Evolutionary conservation across 2,329 filamentous ascomycete species (phyloP).

Genomic region (Atkinsonella hypoxylon): DNA sequence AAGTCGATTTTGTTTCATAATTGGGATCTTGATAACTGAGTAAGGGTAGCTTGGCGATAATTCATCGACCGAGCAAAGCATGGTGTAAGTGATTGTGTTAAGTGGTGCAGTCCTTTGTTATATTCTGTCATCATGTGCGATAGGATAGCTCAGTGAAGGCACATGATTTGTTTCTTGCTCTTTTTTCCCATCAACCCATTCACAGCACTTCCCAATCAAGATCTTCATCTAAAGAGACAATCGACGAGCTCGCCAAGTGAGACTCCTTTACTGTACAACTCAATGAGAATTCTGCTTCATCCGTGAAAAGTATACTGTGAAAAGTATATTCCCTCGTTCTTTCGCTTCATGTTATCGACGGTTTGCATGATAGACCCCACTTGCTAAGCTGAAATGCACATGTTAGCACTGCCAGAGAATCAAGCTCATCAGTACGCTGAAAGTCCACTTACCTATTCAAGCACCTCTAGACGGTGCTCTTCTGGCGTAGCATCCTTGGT

Average conservation of each 20-base stretch:
- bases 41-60: no score
- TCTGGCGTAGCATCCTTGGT: constrained; percentile 56
- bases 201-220: constrained; percentile 50
- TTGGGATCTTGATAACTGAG: no score
- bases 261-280: constrained; percentile 46
- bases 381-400: constrained; percentile 30
- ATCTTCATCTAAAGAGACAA: constrained; percentile 57
- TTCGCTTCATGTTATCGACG: constrained; percentile 80
- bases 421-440: neutral
- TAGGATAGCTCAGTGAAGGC: neutral
- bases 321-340: constrained; percentile 76
- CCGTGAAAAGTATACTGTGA: constrained; percentile 75
- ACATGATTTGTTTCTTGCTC: constrained; percentile 15
- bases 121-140: no score
- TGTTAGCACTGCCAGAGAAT: neutral
- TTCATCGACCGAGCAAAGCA: no score
- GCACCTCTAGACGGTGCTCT: constrained; percentile 69
- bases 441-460: constrained; percentile 52
- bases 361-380: constrained; percentile 69
- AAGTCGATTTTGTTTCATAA: no score
- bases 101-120: no score
- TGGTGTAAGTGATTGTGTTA: no score
- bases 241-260: constrained; percentile 77
- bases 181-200: constrained; percentile 33
- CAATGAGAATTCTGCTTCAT: neutral